Percentiles rank a stretch among this genome's conserved stretches.
phyloP scores from a whole-genome alignment of 106 monocot species.

The Dendrobium catenatum region DNA sequence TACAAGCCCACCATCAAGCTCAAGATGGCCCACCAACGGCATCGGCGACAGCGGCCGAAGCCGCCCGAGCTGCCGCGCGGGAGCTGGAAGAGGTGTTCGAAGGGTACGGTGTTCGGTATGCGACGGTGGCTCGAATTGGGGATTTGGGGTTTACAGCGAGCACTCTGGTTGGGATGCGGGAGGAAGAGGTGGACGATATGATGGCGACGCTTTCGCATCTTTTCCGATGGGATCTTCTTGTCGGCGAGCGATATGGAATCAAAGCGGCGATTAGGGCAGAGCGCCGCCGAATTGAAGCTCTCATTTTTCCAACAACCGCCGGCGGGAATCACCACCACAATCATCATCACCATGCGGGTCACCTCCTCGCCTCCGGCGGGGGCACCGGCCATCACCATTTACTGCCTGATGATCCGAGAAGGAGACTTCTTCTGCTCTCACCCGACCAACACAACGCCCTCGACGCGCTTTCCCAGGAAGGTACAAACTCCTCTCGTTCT shows the following conservation, averaged over 20 bases:
- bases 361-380: conserved; percentile 3
- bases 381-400: neutral
- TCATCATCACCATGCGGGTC: conserved; percentile 13
- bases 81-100: conserved; percentile 78
- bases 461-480: conserved; percentile 76
- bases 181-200: conserved; percentile 95
- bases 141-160: conserved; percentile 83
- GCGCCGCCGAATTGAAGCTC: conserved; percentile 39
- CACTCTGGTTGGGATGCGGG: conserved; percentile 79
- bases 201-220: conserved; percentile 72
- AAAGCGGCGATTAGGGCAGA: conserved; percentile 79
- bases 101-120: conserved; percentile 63
- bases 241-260: conserved; percentile 85
- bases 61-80: conserved; percentile 1
- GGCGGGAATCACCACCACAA: neutral
- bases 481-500: neutral
- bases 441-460: conserved; percentile 24
- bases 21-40: conserved; percentile 2
- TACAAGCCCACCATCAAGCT: neutral
- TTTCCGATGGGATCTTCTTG: conserved; percentile 92
- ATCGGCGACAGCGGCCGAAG: neutral
- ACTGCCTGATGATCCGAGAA: conserved; percentile 8
- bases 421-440: conserved; percentile 15
- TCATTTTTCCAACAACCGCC: neutral
- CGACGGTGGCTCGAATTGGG: conserved; percentile 61